A percentile compares a stretch with the other conserved stretches of the same genome.
These are phyloP conservation scores for Polyrhizophydium stewartii DNA, from an alignment of 371 early-diverging fungal genomes.

Conservation along the genomic window DNA sequence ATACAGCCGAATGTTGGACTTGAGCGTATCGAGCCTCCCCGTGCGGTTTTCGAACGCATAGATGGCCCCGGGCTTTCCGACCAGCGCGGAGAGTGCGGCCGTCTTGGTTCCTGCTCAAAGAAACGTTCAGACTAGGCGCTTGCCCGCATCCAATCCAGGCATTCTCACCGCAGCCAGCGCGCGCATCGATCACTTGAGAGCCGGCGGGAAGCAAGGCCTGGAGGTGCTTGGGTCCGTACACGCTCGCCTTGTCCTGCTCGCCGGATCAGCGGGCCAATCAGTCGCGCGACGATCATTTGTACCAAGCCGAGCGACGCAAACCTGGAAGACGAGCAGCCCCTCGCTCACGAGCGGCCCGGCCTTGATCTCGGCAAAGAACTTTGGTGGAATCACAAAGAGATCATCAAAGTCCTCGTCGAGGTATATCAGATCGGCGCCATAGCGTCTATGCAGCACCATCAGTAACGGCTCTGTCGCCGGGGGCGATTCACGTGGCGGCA, in stretches of 20 bases:
- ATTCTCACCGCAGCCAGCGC: constrained; percentile 39
- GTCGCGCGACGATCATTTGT: too few relatives aligned
- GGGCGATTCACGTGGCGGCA: neutral
- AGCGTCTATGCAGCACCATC: neutral
- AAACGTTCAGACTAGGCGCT: neutral
- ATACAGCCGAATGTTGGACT: constrained; percentile 65
- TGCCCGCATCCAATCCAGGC: neutral
- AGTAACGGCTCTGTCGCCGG: neutral
- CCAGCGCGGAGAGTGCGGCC: constrained; percentile 80
- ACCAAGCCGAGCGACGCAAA: too few relatives aligned
- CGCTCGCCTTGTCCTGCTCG: constrained; percentile 76
- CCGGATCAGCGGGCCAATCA: too few relatives aligned
- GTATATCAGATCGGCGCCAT: constrained; percentile 3
- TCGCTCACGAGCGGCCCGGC: constrained; percentile 63
- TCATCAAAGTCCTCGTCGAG: constrained; percentile 74
- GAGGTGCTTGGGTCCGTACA: constrained; percentile 29
- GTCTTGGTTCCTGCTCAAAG: constrained; percentile 90
- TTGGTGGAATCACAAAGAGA: constrained; percentile 78
- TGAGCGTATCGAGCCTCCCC: constrained; percentile 73
- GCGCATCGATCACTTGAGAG: constrained; percentile 78
- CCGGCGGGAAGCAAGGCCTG: constrained; percentile 12
- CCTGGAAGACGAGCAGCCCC: constrained; percentile 83
- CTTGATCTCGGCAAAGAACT: constrained; percentile 70
- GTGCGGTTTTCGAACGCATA: constrained; percentile 91
- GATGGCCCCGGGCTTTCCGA: constrained; percentile 83